These are phyloP conservation scores for Aspergillus pseudonomiae DNA, from an alignment of 2,329 filamentous ascomycete genomes.

Conservation along the genomic window DNA sequence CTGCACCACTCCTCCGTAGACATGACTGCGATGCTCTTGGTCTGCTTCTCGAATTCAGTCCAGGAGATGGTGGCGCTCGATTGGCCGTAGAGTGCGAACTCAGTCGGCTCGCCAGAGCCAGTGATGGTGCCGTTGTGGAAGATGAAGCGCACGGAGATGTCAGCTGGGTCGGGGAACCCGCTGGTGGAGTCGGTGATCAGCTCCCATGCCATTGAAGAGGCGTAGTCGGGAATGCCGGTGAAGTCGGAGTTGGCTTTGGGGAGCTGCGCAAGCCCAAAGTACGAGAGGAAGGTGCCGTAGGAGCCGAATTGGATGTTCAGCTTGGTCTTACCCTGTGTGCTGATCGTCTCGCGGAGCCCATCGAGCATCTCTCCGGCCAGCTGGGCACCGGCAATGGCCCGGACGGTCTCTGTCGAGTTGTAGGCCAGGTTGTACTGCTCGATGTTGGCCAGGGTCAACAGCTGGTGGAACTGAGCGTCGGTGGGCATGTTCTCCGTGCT, in stretches of 20 bases:
- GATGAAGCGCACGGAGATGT: conserved; percentile 62
- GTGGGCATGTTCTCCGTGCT: not conserved
- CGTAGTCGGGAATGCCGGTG: conserved; percentile 79
- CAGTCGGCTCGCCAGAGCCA: conserved; percentile 48
- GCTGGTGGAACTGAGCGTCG: conserved; percentile 57
- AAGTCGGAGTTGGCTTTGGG: conserved; percentile 62
- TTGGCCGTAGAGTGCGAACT: conserved; percentile 66
- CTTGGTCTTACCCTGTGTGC: conserved; percentile 40
- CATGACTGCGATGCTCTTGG: conserved; percentile 69
- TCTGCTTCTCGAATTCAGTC: conserved; percentile 65
- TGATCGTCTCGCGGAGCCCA: conserved; percentile 46
- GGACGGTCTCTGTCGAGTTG: conserved; percentile 60
- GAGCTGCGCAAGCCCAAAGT: conserved; percentile 63
- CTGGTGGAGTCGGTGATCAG: conserved; percentile 56
- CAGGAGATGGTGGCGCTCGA: conserved; percentile 62
- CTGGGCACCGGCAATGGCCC: conserved; percentile 60
- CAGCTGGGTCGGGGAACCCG: conserved; percentile 49
- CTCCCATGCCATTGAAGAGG: conserved; percentile 80
- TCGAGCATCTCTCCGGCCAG: conserved; percentile 66
- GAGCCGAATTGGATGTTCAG: conserved; percentile 62
- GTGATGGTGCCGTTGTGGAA: conserved; percentile 65
- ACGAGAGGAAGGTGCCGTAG: conserved; percentile 63
- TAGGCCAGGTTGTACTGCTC: conserved; percentile 85
- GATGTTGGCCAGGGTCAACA: conserved; percentile 72
- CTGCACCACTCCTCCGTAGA: conserved; percentile 71